These are phyloP conservation scores for Rachicladosporium sp. DNA, from an alignment of 2,329 filamentous ascomycete genomes.

Conservation along the genomic window DNA sequence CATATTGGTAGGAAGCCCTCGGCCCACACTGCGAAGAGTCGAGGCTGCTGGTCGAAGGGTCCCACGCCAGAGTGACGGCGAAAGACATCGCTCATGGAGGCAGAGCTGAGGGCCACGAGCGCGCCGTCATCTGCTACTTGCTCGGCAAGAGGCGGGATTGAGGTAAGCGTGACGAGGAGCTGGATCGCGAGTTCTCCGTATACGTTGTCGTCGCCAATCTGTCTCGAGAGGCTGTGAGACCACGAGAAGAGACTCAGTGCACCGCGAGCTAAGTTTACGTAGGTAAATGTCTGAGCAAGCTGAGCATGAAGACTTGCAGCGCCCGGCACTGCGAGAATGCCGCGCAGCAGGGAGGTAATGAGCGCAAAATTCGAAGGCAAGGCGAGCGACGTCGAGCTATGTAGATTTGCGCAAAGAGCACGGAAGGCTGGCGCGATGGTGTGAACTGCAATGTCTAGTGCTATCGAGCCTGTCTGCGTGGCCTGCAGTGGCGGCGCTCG, in stretches of 20 bases:
- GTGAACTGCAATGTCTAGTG: constrained; percentile 68
- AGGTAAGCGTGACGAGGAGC: constrained; percentile 79
- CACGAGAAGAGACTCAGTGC: constrained; percentile 85
- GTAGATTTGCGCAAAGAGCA: constrained; percentile 66
- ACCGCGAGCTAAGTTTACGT: constrained; percentile 60
- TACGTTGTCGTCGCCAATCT: constrained; percentile 63
- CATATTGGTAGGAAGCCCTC: constrained; percentile 78
- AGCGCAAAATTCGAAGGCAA: constrained; percentile 70
- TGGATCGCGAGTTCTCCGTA: constrained; percentile 87
- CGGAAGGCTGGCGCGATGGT: constrained; percentile 75
- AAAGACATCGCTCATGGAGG: constrained; percentile 67
- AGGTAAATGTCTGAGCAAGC: constrained; percentile 38
- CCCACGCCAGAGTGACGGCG: constrained; percentile 55
- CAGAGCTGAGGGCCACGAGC: constrained; percentile 64
- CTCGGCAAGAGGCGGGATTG: constrained; percentile 69
- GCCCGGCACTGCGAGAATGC: constrained; percentile 65
- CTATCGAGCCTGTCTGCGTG: constrained; percentile 33
- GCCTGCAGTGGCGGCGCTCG: constrained; percentile 6
- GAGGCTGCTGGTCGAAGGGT: constrained; percentile 62
- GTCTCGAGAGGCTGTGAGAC: constrained; percentile 71
- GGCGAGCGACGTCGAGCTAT: constrained; percentile 36
- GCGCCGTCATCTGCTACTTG: constrained; percentile 80
- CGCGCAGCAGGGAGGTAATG: constrained; percentile 77
- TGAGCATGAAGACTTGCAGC: constrained; percentile 43
- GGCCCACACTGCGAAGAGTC: constrained; percentile 82